A percentile compares a stretch with the other conserved stretches of the same genome.
Conservation (phyloP, 2,329 filamentous ascomycete species). For the Botrytis tulipae region DNA sequence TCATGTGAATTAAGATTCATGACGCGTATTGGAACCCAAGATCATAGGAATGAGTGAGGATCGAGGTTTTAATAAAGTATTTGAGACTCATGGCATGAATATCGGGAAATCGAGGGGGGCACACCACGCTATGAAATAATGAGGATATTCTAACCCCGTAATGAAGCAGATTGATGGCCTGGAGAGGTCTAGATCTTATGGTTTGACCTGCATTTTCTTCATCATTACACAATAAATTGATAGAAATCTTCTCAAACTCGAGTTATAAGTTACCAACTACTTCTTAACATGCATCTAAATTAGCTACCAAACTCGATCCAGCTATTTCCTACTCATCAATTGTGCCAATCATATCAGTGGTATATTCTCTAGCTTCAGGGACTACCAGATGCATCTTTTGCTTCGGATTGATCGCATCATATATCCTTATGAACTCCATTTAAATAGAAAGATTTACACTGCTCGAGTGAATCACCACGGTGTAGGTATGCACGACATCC, state of each 20-base stretch:
- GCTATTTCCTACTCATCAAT: neutral
- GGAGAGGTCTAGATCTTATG: neutral
- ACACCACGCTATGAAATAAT: neutral
- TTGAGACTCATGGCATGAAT: neutral
- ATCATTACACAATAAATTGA: neutral
- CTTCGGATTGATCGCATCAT: neutral
- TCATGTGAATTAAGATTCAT: neutral
- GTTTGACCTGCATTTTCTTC: neutral
- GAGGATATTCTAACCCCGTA: too few relatives aligned
- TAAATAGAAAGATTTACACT: neutral
- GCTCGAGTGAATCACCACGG: neutral
- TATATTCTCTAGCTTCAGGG: neutral
- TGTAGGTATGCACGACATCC: neutral
- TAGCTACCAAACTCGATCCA: neutral
- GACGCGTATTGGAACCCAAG: rapidly evolving
- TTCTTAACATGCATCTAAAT: too few relatives aligned
- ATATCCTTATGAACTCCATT: neutral
- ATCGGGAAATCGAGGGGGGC: neutral
- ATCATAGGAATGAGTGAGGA: neutral
- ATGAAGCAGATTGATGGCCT: neutral
- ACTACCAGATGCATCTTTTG: neutral
- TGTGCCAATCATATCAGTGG: rapidly evolving
- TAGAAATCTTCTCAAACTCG: neutral
- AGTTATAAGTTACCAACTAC: neutral
- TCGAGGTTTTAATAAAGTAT: rapidly evolving